These are phyloP conservation scores for Ceriops zippeliana DNA, from an alignment of 345 rosid genomes.

Conservation along the genomic window DNA sequence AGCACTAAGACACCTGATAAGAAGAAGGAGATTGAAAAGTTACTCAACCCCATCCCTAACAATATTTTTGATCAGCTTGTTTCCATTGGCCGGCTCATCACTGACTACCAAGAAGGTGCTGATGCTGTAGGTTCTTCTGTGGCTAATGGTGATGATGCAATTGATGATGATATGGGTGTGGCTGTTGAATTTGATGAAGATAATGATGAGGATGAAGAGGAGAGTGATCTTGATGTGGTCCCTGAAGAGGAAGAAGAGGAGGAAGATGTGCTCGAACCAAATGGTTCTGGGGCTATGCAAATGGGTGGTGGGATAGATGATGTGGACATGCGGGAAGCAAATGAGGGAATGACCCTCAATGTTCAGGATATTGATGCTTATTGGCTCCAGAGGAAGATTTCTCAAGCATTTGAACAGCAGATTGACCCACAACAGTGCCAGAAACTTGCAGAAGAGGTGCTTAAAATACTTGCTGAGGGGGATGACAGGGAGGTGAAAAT, in stretches of 20 bases:
- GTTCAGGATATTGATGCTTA: conserved; percentile 97
- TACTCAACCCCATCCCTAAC: conserved; percentile 48
- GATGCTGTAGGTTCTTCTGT: conserved; percentile 41
- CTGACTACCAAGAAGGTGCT: conserved; percentile 68
- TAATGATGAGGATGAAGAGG: conserved; percentile 84
- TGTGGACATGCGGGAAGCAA: conserved; percentile 56
- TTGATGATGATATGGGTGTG: conserved; percentile 84
- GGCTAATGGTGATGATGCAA: conserved; percentile 63
- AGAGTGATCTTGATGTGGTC: conserved; percentile 82
- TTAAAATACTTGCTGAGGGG: conserved; percentile 76
- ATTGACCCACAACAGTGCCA: conserved; percentile 89
- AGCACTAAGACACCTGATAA: conserved; percentile 55
- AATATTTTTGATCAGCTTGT: conserved; percentile 70
- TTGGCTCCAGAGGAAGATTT: conserved; percentile 94
- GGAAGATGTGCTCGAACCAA: conserved; percentile 56
- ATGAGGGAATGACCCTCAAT: conserved; percentile 65
- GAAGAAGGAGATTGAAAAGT: conserved; percentile 80
- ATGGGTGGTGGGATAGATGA: conserved; percentile 80
- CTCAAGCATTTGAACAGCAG: conserved; percentile 81
- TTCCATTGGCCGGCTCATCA: conserved; percentile 67
- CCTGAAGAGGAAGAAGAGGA: conserved; percentile 81
- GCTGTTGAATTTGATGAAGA: conserved; percentile 87
- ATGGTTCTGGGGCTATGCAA: conserved; percentile 66
- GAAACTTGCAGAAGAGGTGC: conserved; percentile 89
- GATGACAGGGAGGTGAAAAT: conserved; percentile 76